These are phyloP conservation scores for Gonium pectorale DNA, from an alignment of 139 green algal species.

Conservation along the genomic window DNA sequence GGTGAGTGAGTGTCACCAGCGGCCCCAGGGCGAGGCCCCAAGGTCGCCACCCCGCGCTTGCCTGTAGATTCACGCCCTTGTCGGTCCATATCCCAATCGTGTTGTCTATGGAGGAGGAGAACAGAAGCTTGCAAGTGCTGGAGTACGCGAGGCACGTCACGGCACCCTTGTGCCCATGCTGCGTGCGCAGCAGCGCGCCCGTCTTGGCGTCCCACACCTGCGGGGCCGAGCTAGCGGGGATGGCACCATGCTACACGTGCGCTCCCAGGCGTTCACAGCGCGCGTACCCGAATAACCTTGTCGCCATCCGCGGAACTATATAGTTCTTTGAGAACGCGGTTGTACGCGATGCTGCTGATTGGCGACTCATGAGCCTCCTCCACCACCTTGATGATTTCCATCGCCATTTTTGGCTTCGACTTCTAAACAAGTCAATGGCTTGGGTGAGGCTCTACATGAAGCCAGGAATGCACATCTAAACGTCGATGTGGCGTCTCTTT, in stretches of 20 bases:
- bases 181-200: conserved; percentile 66
- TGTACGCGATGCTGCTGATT: conserved; percentile 73
- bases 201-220: conserved; percentile 76
- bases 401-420: conserved; percentile 71
- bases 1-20: too few relatives aligned
- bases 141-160: conserved; percentile 76
- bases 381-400: conserved; percentile 64
- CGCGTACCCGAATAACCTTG: conserved; percentile 69
- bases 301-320: conserved; percentile 76
- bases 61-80: conserved; percentile 72
- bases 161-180: conserved; percentile 75
- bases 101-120: conserved; percentile 78
- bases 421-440: too few relatives aligned
- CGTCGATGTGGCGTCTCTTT: too few relatives aligned
- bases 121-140: conserved; percentile 63
- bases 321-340: conserved; percentile 66
- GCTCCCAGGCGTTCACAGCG: too few relatives aligned
- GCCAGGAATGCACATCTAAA: too few relatives aligned
- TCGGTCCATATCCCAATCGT: conserved; percentile 78
- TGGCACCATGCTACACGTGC: too few relatives aligned
- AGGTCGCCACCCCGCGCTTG: not conserved
- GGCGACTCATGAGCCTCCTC: conserved; percentile 63
- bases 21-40: too few relatives aligned
- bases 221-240: too few relatives aligned
- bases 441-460: too few relatives aligned